Evolutionary conservation across 495 filamentous ascomycete genomes (phyloP), one percentile per base, ranked within the genome.

Genomic region (Trichocladium uniseriatum): DNA sequence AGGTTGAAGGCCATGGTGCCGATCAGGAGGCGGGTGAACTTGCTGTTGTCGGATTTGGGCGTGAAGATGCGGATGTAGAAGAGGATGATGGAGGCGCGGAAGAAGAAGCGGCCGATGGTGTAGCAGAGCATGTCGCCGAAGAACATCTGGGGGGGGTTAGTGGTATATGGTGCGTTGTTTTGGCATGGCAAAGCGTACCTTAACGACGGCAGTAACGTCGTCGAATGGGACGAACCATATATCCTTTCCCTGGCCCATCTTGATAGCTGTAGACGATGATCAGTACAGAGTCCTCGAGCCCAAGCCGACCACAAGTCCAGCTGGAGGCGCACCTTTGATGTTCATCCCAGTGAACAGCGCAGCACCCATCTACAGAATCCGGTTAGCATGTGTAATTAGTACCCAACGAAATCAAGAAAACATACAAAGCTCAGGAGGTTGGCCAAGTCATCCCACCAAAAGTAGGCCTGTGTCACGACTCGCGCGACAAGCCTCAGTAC

Each of bases 21-120:
- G 28, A 58, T 58, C 2, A 58, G 21, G 1, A 60, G 15, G 5
- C 62, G 56, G 31, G 68, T 60, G 15, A 53, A 31, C 24, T 50
- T 27, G 4, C 8, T 58, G 32, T 49, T 52, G 18, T 51, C 21
- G 32, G 41, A 13, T 22, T 58, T 35, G 14, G 40, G 19, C 3
- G 68, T 68, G 47, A 77, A 75, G 45, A 76, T 66, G 21, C 73
- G 70, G 2, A 77, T 61, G 59, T 72, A 75, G 56, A 76, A 68
- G 47, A 76, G 59, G 9, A 76, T 62, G 51, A 77, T 69, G 8
- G 69, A 73, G 29, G 70, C 55, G 22, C 73, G 73, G 28, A 68
- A 60, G 16, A 68, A 42, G 53, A 60, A 63, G 18, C 69, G 59
- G 8, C 64, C 51, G 14, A 52, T 38, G 16, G 65, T 61, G 58